Percentiles rank a stretch among this genome's conserved stretches.
Conservation (phyloP, 2,329 filamentous ascomycete species). For the Sodiomyces alkalinus region DNA sequence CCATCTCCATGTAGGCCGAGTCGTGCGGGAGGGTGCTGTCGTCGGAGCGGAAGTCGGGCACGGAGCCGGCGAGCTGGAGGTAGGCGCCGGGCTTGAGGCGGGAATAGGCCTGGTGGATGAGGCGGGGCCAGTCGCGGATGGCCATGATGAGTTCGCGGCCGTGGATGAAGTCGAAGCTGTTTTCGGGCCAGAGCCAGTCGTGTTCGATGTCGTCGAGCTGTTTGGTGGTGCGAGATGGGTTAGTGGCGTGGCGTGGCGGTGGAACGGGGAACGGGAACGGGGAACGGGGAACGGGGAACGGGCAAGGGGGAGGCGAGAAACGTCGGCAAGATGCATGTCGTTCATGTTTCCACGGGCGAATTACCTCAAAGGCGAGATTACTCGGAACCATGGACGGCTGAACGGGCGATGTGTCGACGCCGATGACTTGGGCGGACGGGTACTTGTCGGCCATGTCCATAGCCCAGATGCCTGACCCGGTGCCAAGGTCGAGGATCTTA, state of each 20-base stretch:
- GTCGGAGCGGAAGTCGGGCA: conserved; percentile 29
- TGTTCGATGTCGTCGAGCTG: conserved; percentile 21
- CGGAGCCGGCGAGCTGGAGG: conserved; percentile 31
- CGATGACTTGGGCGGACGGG: conserved; percentile 37
- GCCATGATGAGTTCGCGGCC: conserved; percentile 14
- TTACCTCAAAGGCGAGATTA: no score
- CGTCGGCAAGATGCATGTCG: neutral
- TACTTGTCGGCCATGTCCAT: conserved; percentile 35
- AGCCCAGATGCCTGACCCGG: conserved; percentile 37
- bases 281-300: no score
- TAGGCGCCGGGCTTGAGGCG: conserved; percentile 31
- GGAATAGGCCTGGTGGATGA: neutral
- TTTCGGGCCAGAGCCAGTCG: conserved; percentile 20
- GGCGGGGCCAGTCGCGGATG: conserved; percentile 7
- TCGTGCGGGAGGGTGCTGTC: conserved; percentile 26
- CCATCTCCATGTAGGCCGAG: conserved; percentile 18
- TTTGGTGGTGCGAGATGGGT: conserved; percentile 20
- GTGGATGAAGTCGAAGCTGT: conserved; percentile 19
- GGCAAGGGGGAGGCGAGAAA: no score
- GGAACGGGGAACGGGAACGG: conserved; percentile 10
- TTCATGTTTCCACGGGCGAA: neutral
- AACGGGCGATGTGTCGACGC: conserved; percentile 40
- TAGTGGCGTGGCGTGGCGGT: conserved; percentile 26
- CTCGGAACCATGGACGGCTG: conserved; percentile 37
- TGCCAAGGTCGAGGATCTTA: conserved; percentile 29